These are phyloP conservation scores for Gnomoniopsis sp. DNA, from an alignment of 2,329 filamentous ascomycete species.

Conservation along the genomic window DNA sequence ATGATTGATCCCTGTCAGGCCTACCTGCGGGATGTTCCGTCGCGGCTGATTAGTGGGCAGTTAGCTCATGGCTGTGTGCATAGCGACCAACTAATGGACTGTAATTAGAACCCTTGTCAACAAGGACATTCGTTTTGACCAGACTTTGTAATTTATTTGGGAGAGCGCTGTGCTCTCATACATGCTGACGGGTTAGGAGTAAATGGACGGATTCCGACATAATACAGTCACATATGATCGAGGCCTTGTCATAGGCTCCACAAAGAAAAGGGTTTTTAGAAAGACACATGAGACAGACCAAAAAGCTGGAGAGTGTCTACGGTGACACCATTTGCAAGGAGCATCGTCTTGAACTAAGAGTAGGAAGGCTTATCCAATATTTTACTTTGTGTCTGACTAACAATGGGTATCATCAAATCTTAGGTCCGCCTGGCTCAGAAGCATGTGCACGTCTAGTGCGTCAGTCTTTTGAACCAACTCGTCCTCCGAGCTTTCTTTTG, in stretches of 20 bases:
- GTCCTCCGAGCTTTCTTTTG: slow-evolving; percentile 15
- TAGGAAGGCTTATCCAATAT: too few species aligned
- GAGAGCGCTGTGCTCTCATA: too few species aligned
- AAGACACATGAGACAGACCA: not conserved
- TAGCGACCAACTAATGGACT: too few species aligned
- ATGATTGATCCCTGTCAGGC: not conserved
- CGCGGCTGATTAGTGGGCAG: not conserved
- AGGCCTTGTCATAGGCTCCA: not conserved
- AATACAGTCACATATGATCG: not conserved
- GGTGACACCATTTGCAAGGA: not conserved
- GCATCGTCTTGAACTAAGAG: not conserved
- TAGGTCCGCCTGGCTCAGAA: not conserved
- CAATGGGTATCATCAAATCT: not conserved
- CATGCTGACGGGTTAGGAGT: too few species aligned
- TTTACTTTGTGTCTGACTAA: not conserved
- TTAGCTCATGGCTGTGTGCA: not conserved
- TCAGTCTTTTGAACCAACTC: slow-evolving; percentile 19
- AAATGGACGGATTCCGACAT: too few species aligned
- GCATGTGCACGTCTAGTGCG: slow-evolving; percentile 15
- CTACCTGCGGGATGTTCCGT: not conserved
- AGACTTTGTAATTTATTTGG: too few species aligned
- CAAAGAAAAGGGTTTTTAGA: not conserved
- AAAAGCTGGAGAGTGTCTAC: too few species aligned
- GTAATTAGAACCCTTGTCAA: too few species aligned
- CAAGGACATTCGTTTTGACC: too few species aligned